Base-by-base conservation (phyloP, 2,329 filamentous ascomycete species). In the Trichoderma sp. region DNA sequence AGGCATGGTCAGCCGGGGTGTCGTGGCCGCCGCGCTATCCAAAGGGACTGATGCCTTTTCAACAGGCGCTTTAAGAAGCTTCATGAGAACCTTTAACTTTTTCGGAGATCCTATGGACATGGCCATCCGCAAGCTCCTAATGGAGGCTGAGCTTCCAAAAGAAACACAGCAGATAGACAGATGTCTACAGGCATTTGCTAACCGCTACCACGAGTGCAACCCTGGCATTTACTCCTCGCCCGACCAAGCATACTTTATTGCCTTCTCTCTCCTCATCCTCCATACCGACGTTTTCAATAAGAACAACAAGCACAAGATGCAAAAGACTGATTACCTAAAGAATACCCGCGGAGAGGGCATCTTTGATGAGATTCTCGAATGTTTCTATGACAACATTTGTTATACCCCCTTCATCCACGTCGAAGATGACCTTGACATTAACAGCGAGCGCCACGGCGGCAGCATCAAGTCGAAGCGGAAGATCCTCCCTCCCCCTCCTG, bases 231-330 rank as follows among this genome's bases (percentile, higher is more conserved):
- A 97, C 82, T 88, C 92, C 28, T 91, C 91, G 39, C 90, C 94
- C 76, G 96, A 98, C 78, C 94, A 98, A 82, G 95, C 96, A n/a
- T 98, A 98, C 80, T 97, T 98, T 78, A 95, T 98, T 74, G 94
- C 95, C 18, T 99, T 99, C 79, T 98, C 95, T 2, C 90, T 99
- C 71, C 88, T 99, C 73, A 98, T 99, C 76, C 86, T 99, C 39
- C 96, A 99, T 77, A 98, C 96, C 0, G 96, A 99, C 79, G 93
- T 97, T n/a, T 98, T 98, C 89, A 99, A 99, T 86, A 97, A 97
- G 83, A 99, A 98, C 84, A 98, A 98, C 84, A 98, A 98, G 83
- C 89, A 96, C 81, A 99, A 99, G 82, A 99, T 99, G 96, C 94
- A 97, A 79, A 97, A 97, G 79, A 84, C 88, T 0, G 96, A 98